Base-by-base conservation (phyloP, 2,329 filamentous ascomycete genomes). In the Cladosporium sp. region DNA sequence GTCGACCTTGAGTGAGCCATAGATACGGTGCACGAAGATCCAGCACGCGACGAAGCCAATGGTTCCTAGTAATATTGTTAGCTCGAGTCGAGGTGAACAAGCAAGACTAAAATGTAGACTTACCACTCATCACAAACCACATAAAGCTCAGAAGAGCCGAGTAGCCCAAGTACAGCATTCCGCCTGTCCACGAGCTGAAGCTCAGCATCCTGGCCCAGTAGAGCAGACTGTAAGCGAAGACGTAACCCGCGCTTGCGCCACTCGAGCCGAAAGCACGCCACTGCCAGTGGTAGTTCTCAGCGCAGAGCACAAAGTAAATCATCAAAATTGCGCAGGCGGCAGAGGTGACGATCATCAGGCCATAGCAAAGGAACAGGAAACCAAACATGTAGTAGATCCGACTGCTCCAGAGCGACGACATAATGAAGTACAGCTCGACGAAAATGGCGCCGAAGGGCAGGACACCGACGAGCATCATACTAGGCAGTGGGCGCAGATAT, bases 351-450 rank as follows among this genome's bases (percentile, higher is more conserved):
- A 97, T 91, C 91, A 99, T 97, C 50, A 99, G 83, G 10, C 90
- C 92, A 70, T 96, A 99, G 80, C 92, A 97, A 57, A 99, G 83
- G 80, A 99, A 99, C 35, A 99, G 79, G 81, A 99, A 99, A 20
- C 94, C 94, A 68, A 99, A 99, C 94, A 99, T 99, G 82, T 99
- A 99, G 81, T 99, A 99, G 64, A 99, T 94, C 75, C 94, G 91
- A 78, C 88, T 93, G 75, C 95, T 96, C 94, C 94, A 99, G 71
- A 99, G 93, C 24, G 90, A 96, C 76, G 88, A 96, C 90, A 99
- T 96, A 78, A 99, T 97, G 76, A 97, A 97, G 81, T 96, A 97
- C 2, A 99, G 85, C 77, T 99, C 94, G 47, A 97, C 92, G 65
- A 97, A 97, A 71, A 99, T 97, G 61, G 94, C 93, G 47, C 90